Conservation (phyloP, 306 rosid genomes). For the Glycyrrhiza uralensis region DNA sequence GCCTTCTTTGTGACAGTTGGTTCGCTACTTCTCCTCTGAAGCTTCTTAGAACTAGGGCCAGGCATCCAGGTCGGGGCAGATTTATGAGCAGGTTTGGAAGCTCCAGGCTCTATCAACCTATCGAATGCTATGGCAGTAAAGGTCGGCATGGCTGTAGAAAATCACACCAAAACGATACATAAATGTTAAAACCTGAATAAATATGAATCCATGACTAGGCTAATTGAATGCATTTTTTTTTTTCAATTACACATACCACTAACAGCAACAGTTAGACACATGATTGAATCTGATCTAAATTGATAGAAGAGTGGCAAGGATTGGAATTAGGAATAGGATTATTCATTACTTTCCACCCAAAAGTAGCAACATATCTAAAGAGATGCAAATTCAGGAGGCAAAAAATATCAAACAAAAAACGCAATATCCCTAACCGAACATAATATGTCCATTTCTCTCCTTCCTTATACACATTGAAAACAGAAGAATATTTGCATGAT, state of each 20-base stretch:
- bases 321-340: too few species aligned
- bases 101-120: constrained; percentile 80
- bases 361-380: background rate
- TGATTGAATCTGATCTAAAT: background rate
- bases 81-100: constrained; percentile 61
- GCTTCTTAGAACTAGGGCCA: constrained; percentile 42
- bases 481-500: background rate
- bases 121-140: constrained; percentile 84
- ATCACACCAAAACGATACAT: constrained; percentile 20
- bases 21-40: constrained; percentile 54
- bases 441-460: background rate
- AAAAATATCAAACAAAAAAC: background rate
- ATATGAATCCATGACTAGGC: background rate
- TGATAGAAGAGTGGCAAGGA: background rate
- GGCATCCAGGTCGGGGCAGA: constrained; percentile 50
- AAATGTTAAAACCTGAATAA: constrained; percentile 13
- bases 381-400: background rate
- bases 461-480: background rate
- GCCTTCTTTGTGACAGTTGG: constrained; percentile 36
- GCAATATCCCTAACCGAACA: constrained; percentile 17
- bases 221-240: background rate
- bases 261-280: background rate
- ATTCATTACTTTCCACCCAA: background rate
- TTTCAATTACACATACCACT: background rate
- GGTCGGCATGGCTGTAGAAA: constrained; percentile 76